These are phyloP conservation scores for Kuraishia ogatae DNA, from an alignment of 805 yeast genomes.

Conservation along the genomic window DNA sequence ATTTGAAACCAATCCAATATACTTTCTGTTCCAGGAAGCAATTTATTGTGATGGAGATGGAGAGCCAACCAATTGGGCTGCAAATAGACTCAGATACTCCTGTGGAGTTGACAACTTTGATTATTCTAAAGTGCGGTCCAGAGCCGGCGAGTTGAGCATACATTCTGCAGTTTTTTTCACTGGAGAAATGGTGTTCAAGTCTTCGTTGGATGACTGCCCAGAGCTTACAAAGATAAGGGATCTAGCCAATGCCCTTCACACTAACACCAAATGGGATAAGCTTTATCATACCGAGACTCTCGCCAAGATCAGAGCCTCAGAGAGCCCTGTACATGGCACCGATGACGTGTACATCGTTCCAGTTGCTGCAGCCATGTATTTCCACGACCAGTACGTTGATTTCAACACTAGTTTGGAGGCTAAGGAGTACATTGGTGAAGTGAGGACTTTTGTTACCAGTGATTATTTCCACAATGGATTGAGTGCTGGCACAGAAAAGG, in stretches of 20 bases:
- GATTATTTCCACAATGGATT: conserved; percentile 45
- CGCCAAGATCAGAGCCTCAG: background rate
- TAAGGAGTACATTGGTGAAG: conserved; percentile 24
- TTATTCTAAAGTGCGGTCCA: conserved; percentile 1
- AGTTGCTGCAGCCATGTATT: conserved; percentile 41
- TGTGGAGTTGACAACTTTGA: conserved; percentile 19
- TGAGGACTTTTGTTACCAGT: conserved; percentile 34
- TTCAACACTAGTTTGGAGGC: conserved; percentile 31
- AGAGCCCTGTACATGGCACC: background rate
- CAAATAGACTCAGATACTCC: conserved; percentile 27
- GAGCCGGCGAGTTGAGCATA: conserved; percentile 1
- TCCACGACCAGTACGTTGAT: conserved; percentile 44
- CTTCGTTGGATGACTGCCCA: conserved; percentile 39
- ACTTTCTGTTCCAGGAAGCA: conserved; percentile 51
- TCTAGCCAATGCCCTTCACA: conserved; percentile 28
- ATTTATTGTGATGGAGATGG: conserved; percentile 40
- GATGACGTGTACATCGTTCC: conserved; percentile 17
- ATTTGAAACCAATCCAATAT: conserved; percentile 46
- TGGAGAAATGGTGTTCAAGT: conserved; percentile 47
- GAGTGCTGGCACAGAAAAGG: conserved; percentile 28
- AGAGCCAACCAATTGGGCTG: conserved; percentile 37
- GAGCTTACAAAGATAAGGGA: conserved; percentile 30
- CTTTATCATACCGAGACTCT: conserved; percentile 17
- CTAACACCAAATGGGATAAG: conserved; percentile 19
- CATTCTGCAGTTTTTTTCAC: conserved; percentile 31